A percentile compares a stretch with the other conserved stretches of the same genome.
Conservation (phyloP, 805 yeast species). For the Myxozyma monticola region DNA sequence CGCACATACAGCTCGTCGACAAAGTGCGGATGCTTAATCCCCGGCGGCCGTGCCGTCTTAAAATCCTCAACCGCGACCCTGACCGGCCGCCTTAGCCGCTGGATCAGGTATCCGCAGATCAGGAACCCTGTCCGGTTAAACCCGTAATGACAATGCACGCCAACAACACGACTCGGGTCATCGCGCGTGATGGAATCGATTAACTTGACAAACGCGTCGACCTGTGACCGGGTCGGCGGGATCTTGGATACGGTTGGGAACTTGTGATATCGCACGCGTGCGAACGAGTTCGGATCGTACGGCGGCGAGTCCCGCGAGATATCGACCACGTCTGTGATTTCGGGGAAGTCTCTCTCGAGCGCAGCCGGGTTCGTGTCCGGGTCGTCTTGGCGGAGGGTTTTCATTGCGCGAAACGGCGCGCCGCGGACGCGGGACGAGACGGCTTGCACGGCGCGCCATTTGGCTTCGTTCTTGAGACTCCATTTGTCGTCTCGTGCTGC, state of each 20-base stretch:
- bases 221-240: conserved; percentile 64
- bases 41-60: conserved; percentile 60
- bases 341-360: conserved; percentile 53
- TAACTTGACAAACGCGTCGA: conserved; percentile 55
- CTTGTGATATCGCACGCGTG: conserved; percentile 59
- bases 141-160: conserved; percentile 80
- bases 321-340: conserved; percentile 61
- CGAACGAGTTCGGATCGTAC: conserved; percentile 60
- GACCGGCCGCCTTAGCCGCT: conserved; percentile 58
- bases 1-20: conserved; percentile 69
- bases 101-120: conserved; percentile 67
- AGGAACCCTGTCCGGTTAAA: conserved; percentile 77
- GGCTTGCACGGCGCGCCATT: conserved; percentile 61
- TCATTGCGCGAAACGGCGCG: conserved; percentile 66
- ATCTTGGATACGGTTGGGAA: conserved; percentile 77
- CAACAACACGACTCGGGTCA: conserved; percentile 42
- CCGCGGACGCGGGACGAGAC: conserved; percentile 46
- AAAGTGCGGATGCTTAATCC: conserved; percentile 76
- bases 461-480: conserved; percentile 73
- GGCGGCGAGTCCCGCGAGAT: conserved; percentile 67
- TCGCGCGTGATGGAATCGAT: conserved; percentile 47
- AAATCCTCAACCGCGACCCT: conserved; percentile 64
- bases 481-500: conserved; percentile 64
- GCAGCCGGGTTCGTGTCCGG: conserved; percentile 55
- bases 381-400: conserved; percentile 69